Base-by-base conservation (phyloP, 2,329 filamentous ascomycete genomes). In the Microcyclospora tardicrescens region DNA sequence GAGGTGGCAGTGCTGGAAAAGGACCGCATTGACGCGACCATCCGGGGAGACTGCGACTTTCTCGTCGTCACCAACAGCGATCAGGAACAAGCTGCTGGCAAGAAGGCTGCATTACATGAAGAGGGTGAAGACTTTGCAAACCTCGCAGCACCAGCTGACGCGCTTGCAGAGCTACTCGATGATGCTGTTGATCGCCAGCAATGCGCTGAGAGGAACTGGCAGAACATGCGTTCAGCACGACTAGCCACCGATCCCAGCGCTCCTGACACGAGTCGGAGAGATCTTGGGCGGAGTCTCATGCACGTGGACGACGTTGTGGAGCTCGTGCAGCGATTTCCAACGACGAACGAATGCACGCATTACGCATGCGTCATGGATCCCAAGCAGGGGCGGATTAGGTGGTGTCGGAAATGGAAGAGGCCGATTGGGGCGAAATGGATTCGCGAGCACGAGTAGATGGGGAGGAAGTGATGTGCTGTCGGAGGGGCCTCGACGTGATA, bases 281-380 rank as follows among this genome's bases (percentile, higher is more conserved):
- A 34, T 54, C 10, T 53, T 49, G 10, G 33, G 45, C 55, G 14
- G 48, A 43, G 33, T 50, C 62, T 35, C 42, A 48, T 52, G 33
- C 57, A 42, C 24, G 55, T 48, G 42, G 52, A 56, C 9, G 58
- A 64, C 24, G 48, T 75, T 2, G 56, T 63, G 2, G 47, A 56
- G 10, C 73, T 73, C 72, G 57, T 75, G 8, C 58, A 59, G 15
- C 58, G 57, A 11, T 71, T 66, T 42, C 74, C 74, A 0, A 69
- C 71, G 3, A 65, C 65, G 12, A 78, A 77, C 48, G 68, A 74
- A 39, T 62, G 60, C 28, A 77, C 72, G 2, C 73, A 79, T 55
- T 79, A 71, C 54, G 65, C 67, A 3, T 65, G 66, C 14, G 56
- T 79, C 19, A 67, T 79, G 66, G 73, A 78, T 55, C 68, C 74